Base-by-base conservation (phyloP, 2,329 filamentous ascomycete species). In the Alternaria gaisen region DNA sequence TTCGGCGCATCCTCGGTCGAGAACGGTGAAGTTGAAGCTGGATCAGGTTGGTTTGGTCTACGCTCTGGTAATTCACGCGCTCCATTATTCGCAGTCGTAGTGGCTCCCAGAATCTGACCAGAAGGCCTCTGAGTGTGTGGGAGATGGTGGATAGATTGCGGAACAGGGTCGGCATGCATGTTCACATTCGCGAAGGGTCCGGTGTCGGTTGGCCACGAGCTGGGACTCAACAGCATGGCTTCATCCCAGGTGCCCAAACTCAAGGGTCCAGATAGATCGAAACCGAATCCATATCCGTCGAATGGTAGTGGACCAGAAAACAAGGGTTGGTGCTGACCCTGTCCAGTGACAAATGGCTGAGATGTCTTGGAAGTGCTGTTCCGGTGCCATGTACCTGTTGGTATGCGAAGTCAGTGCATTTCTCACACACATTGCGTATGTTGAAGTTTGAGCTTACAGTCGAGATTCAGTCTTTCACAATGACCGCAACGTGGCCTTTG, bases 401-500 rank as follows among this genome's bases (percentile, higher is more conserved):
- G 12, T 24, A 20, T 24, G 22, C 7, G 3, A 8, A 8, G 20
- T 42, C 20, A 42, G 40, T 16, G 12, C 6, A 24, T 24, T 12
- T 42, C 40, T 42, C 11, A 41, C 40, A 10, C 24, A 9, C 18
- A 41, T 41, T 7, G 20, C 38, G 18, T 41, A 12, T 18, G 3
- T 14, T 41, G 38, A 22, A 22, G 18, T 22, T 22, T 41, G 18
- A 22, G 38, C 38, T 41, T 41, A 42, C 85, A 87, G 47, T 85
- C 80, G 24, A 87, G 77, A 59, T 83, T 83, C 50, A 86, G 79
- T 41, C 84, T 80, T 69, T 82, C 82, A 74, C 85, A 87, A 68
- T 86, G 84, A 52, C 78, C 82, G 69, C 85, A 87, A 18, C 82
- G 72, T 7, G 85, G 84, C 58, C 83, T 80, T 63, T 82, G 80